Evolutionary conservation across 2,329 filamentous ascomycete species (phyloP), one percentile per base, ranked within the genome.

Genomic region (Myriosclerotinia curreyana): DNA sequence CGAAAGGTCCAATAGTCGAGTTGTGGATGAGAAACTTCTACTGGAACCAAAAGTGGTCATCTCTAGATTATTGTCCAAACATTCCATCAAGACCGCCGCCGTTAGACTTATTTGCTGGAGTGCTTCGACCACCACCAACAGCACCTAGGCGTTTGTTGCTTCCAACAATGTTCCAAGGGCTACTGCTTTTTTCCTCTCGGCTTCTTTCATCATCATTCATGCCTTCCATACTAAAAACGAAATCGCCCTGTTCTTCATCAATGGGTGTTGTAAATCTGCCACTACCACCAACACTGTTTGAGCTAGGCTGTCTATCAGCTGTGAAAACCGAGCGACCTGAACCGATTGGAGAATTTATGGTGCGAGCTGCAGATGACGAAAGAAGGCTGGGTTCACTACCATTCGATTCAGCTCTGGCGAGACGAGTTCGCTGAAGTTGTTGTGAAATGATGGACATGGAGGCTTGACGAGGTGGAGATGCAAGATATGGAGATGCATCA

Each of bases 161-260:
- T 44, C 66, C 63, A 25, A 67, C 60, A 59, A 70, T 72, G 20
- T 68, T 70, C 72, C 73, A 74, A 36, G 71, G 71, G 25, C 71
- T 70, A 65, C 72, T 73, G 44, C 71, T 74, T 62, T 70, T 64
- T 69, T 74, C 72, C 65, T 73, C 28, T 31, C 28, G 77, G 63
- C 82, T 79, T 75, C 83, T 84, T 60, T 80, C 75, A 28, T 80
- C 76, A 40, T 86, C 83, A 68, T 88, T 85, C 85, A 87, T 87
- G 69, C 79, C 84, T 69, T 88, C 85, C 85, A 88, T 87, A 71
- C 78, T 83, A 72, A 88, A 88, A 17, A 88, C 82, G 68, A 87
- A 86, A 34, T 84, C 81, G 5, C 83, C 79, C 63, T 87, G 84
- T 69, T 88, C 85, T 71, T 87, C 85, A 65, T 87, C 85, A 66